Conservation (phyloP, 306 rosid species). For the Medicago ruthenica region DNA sequence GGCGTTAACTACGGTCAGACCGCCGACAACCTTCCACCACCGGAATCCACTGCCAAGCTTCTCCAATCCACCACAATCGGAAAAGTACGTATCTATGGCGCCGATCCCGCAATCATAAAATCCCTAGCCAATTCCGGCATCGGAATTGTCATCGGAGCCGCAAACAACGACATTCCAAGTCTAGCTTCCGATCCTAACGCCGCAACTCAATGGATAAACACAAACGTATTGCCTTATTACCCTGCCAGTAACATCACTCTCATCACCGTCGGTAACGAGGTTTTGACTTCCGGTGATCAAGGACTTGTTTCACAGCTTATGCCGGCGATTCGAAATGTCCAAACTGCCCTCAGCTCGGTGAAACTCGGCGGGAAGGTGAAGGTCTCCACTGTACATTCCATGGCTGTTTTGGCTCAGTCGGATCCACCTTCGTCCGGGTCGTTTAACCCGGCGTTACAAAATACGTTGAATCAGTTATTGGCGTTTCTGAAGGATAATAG, state of each 20-base stretch:
- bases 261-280: constrained; percentile 87
- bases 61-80: constrained; percentile 71
- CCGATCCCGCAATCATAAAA: constrained; percentile 68
- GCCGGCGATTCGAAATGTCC: constrained; percentile 84
- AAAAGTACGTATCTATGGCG: constrained; percentile 70
- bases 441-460: constrained; percentile 56
- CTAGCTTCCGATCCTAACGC: constrained; percentile 72
- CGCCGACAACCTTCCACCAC: constrained; percentile 81
- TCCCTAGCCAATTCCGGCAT: constrained; percentile 73
- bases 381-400: constrained; percentile 87
- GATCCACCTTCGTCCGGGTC: constrained; percentile 86
- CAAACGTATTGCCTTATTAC: constrained; percentile 72
- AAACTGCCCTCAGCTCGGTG: constrained; percentile 61
- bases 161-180: constrained; percentile 69
- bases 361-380: constrained; percentile 66
- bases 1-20: constrained; percentile 88
- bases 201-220: constrained; percentile 71
- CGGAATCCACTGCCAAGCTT: constrained; percentile 54
- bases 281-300: constrained; percentile 58
- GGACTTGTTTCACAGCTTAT: constrained; percentile 63
- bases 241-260: constrained; percentile 72
- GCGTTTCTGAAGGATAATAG: constrained; percentile 64
- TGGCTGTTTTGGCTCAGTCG: constrained; percentile 74
- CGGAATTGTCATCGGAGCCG: constrained; percentile 62
- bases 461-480: constrained; percentile 53